phyloP scores from a whole-genome alignment of 2,329 filamentous ascomycete genomes.

The Chaetomium sp. region DNA sequence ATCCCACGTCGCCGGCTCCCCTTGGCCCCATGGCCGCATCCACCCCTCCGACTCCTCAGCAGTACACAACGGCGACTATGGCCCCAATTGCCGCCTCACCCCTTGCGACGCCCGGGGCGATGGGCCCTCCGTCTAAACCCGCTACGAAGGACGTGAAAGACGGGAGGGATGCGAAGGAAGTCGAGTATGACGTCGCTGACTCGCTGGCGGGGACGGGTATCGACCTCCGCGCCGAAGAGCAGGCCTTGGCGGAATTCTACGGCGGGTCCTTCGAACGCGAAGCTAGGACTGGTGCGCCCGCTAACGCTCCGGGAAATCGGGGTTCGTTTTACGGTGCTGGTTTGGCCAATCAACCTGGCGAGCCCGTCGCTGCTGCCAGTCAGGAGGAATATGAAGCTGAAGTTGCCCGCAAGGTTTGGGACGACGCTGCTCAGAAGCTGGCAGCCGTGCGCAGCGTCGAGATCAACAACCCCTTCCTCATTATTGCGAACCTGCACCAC shows the following conservation, averaged over 20 bases:
- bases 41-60: conserved; percentile 13
- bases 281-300: conserved; percentile 46
- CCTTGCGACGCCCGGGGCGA: conserved; percentile 31
- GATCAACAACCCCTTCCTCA: conserved; percentile 66
- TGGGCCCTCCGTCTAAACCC: conserved; percentile 56
- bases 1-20: conserved; percentile 13
- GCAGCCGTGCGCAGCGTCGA: conserved; percentile 60
- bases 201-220: conserved; percentile 79
- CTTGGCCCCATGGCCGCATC: conserved; percentile 1
- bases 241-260: conserved; percentile 65
- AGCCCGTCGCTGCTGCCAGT: conserved; percentile 36
- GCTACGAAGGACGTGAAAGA: conserved; percentile 33
- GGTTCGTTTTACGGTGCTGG: conserved; percentile 59
- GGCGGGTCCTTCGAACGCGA: conserved; percentile 40
- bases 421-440: conserved; percentile 55
- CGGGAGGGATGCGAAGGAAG: conserved; percentile 38
- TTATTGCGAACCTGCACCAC: conserved; percentile 54
- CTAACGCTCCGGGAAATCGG: conserved; percentile 50
- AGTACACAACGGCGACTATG: conserved; percentile 24
- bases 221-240: conserved; percentile 79
- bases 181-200: conserved; percentile 71
- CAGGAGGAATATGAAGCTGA: conserved; percentile 62
- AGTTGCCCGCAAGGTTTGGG: conserved; percentile 46
- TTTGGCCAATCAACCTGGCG: conserved; percentile 56
- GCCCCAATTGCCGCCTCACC: conserved; percentile 20